Evolutionary conservation across 1,139 yeast genomes (phyloP).

Genomic region (Saccharomycopsis hybrid): DNA sequence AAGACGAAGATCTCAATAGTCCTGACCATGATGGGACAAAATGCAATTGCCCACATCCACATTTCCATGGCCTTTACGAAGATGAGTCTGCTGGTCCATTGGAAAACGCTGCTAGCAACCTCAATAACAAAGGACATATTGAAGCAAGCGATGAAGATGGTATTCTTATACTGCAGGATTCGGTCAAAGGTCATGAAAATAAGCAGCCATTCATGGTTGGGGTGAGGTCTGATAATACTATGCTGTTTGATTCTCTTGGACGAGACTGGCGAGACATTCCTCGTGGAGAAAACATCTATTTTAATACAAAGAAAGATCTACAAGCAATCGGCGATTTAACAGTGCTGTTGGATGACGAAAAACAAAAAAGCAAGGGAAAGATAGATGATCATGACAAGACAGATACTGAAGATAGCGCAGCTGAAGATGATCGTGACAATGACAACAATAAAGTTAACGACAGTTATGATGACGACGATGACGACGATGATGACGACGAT

Average conservation of each 20-base stretch:
- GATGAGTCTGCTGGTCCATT: no score
- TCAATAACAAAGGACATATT: no score
- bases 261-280: conserved; percentile 69
- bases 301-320: conserved; percentile 18
- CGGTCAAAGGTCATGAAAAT: conserved; percentile 15
- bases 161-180: neutral
- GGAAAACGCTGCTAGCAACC: no score
- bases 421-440: no score
- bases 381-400: no score
- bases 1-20: conserved; percentile 21
- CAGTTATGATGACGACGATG: conserved; percentile 4
- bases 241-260: conserved; percentile 50
- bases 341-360: neutral
- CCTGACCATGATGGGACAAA: conserved; percentile 23
- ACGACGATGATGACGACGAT: conserved; percentile 5
- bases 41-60: conserved; percentile 1
- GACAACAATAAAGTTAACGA: no score
- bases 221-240: conserved; percentile 24
- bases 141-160: conserved; percentile 7
- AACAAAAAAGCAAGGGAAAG: neutral
- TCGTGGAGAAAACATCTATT: conserved; percentile 45
- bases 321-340: neutral
- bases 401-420: no score
- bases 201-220: neutral
- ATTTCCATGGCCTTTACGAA: no score